A percentile compares a stretch with the other conserved stretches of the same genome.
These are phyloP conservation scores for Corniculantispora saksenae DNA, from an alignment of 2,329 filamentous ascomycete species.

Conservation along the genomic window DNA sequence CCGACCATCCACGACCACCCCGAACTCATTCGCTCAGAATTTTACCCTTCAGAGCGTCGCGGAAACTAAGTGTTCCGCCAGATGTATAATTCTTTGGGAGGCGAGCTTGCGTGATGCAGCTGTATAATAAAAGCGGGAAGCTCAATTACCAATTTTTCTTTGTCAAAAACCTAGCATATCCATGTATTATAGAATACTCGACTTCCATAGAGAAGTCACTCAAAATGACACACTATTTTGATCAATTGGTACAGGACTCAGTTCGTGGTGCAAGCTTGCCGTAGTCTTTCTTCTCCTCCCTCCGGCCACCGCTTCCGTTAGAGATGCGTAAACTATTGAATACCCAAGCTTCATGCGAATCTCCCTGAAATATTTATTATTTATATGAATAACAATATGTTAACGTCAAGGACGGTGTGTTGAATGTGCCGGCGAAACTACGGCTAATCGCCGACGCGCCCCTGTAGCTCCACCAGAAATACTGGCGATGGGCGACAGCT, in stretches of 20 bases:
- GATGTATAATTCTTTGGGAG: neutral
- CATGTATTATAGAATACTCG: constrained; percentile 12
- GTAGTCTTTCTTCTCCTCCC: neutral
- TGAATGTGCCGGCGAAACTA: constrained; percentile 17
- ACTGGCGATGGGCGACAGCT: constrained; percentile 13
- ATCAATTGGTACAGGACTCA: neutral
- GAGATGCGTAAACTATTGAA: neutral
- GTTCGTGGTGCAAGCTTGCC: neutral
- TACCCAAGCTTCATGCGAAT: neutral
- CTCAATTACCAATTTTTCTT: constrained; percentile 1
- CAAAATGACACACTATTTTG: neutral
- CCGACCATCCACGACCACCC: constrained; percentile 90
- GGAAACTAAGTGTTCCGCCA: neutral
- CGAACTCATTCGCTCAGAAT: constrained; percentile 62
- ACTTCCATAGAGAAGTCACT: neutral
- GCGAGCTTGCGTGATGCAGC: neutral
- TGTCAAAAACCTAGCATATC: constrained; percentile 11
- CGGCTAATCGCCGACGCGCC: constrained; percentile 13
- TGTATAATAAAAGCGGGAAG: constrained; percentile 8
- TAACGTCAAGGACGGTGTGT: neutral
- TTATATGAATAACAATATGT: neutral
- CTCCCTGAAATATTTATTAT: neutral
- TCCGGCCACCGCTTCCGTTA: neutral
- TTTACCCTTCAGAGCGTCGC: constrained; percentile 26
- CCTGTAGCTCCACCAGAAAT: constrained; percentile 20